phyloP scores from a whole-genome alignment of 768 basidiomycete genomes.

The Coprinopsis strossmayeri region DNA sequence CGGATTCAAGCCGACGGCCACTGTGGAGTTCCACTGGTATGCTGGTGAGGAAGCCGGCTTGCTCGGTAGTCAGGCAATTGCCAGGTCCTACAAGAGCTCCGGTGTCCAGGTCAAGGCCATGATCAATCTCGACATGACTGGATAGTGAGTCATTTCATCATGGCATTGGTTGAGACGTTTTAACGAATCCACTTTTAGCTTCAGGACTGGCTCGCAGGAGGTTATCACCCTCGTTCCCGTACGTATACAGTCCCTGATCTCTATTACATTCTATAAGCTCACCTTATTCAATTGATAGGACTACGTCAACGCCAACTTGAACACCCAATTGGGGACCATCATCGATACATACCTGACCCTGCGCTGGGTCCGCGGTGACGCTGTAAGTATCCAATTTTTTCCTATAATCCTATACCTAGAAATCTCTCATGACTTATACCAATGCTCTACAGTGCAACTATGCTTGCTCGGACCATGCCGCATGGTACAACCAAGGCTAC shows the following conservation, averaged over 20 bases:
- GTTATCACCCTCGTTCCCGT: slow-evolving; percentile 14
- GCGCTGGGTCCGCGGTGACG: slow-evolving; percentile 27
- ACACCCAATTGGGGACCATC: slow-evolving; percentile 37
- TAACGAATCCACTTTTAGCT: slow-evolving; percentile 22
- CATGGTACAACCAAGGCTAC: slow-evolving; percentile 37
- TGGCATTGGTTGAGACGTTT: background rate
- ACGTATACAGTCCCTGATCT: slow-evolving; percentile 27
- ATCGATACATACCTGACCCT: slow-evolving; percentile 31
- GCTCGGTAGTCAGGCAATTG: slow-evolving; percentile 49
- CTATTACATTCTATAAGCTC: slow-evolving; percentile 27
- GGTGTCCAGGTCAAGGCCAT: slow-evolving; percentile 43
- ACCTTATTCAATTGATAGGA: slow-evolving; percentile 30
- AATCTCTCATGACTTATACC: background rate
- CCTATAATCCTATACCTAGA: background rate
- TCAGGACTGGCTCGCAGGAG: slow-evolving; percentile 37
- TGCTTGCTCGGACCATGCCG: slow-evolving; percentile 41
- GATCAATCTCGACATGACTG: slow-evolving; percentile 38
- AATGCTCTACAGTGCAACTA: slow-evolving; percentile 29
- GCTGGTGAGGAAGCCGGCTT: slow-evolving; percentile 39
- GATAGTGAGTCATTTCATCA: slow-evolving; percentile 20
- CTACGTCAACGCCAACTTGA: slow-evolving; percentile 32
- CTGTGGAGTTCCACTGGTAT: slow-evolving; percentile 46
- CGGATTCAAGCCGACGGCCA: slow-evolving; percentile 30
- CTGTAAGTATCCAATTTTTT: slow-evolving; percentile 22
- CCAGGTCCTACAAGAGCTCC: slow-evolving; percentile 38